Conservation (phyloP, 306 rosid genomes). For the Biancaea sappan region DNA sequence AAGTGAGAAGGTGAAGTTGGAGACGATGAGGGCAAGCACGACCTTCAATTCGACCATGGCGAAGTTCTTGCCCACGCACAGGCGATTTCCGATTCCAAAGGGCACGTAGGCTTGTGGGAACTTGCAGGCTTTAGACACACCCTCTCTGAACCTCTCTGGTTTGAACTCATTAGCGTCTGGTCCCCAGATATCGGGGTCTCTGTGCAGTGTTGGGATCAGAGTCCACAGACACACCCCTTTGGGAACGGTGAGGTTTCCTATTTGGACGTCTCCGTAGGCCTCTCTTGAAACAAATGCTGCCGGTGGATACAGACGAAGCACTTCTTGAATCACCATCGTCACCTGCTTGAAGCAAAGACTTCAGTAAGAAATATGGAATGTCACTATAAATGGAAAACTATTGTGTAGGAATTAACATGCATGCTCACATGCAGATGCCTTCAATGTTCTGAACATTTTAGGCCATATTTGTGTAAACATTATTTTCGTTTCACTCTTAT, state of each 20-base stretch:
- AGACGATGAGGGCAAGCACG: slow-evolving; percentile 41
- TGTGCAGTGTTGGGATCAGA: slow-evolving; percentile 70
- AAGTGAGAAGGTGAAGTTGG: slow-evolving; percentile 61
- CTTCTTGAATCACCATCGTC: slow-evolving; percentile 83
- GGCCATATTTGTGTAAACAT: no score
- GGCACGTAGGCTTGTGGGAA: slow-evolving; percentile 73
- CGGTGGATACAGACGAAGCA: slow-evolving; percentile 81
- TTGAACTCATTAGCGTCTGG: slow-evolving; percentile 72
- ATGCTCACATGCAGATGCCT: no score
- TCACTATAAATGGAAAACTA: neutral
- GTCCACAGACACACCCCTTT: slow-evolving; percentile 85
- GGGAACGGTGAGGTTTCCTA: slow-evolving; percentile 67
- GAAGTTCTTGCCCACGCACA: slow-evolving; percentile 82
- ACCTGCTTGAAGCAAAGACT: slow-evolving; percentile 17
- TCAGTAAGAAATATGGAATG: no score
- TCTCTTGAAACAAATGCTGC: slow-evolving; percentile 95
- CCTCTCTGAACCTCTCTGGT: slow-evolving; percentile 83
- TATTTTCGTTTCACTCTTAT: no score
- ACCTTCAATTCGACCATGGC: slow-evolving; percentile 82
- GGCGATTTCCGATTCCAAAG: slow-evolving; percentile 77
- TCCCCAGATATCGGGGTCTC: slow-evolving; percentile 89
- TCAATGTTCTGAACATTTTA: no score
- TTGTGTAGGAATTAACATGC: no score
- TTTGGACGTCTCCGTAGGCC: slow-evolving; percentile 64
- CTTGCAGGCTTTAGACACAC: slow-evolving; percentile 76